Base-by-base conservation (phyloP, 1,284 basidiomycete species). In the Ustilago bromivora region DNA sequence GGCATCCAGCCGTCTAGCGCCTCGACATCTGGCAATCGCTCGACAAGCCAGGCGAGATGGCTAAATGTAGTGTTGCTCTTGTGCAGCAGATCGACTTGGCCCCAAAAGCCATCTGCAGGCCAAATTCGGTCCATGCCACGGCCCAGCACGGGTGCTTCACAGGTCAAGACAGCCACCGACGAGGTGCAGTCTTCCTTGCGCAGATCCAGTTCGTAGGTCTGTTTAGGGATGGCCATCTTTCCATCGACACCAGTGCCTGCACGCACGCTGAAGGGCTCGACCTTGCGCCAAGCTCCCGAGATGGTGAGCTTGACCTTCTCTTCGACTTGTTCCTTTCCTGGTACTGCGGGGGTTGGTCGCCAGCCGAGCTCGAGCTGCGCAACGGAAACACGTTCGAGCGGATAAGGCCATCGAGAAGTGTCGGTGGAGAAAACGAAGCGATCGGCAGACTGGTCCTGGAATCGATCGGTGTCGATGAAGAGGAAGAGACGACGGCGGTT, bases 401-500 rank as follows among this genome's bases (percentile, higher is more conserved):
- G 80, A 28, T 81, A 82, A 4, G 79, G 79, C 61, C 78, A 70
- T 15, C 66, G 62, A 5, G 63, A 78, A n/a, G 71, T 76, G 53
- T 82, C 73, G 12, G 69, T 71, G 11, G 80, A 80, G 49, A 82
- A 82, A 55, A 82, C 80, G 55, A 76, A 82, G 9, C 71, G 62
- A 28, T 82, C 80, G 15, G 68, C 75, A 10, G 66, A 41, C 55
- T 76, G 65, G 12, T 72, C 79, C 36, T 76, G 55, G 70, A 79
- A 80, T 10, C 80, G 75, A 31, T 78, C 76, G 19, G 80, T 61
- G 56, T 82, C 80, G 61, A 82, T 64, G 58, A 82, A 80, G 57
- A 82, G 74, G 73, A 71, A 82, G n/a, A 80, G 61, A 17, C 60
- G 61, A 11, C 70, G 65, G 12, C 87, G 87, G 0, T 85, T 74